Conservation (phyloP, 192 early-diverging fungal species). For the Linnemannia zychae region DNA sequence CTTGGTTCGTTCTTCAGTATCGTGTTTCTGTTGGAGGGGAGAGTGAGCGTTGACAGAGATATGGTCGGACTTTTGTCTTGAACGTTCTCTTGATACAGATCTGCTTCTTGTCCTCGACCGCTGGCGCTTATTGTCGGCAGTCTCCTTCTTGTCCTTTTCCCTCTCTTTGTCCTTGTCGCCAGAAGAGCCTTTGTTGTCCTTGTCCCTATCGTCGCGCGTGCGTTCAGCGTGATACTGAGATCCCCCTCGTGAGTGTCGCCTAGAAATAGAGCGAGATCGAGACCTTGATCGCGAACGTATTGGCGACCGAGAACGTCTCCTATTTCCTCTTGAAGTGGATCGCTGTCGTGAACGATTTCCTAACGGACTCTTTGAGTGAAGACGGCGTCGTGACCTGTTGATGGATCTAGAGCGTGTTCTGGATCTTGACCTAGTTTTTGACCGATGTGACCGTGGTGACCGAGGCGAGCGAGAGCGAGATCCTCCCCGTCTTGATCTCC, state of each 20-base stretch:
- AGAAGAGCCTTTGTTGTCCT: neutral
- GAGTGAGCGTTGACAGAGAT: neutral
- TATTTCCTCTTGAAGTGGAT: neutral
- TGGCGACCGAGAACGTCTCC: slow-evolving; percentile 27
- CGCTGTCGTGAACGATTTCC: slow-evolving; percentile 7
- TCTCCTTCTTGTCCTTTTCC: neutral
- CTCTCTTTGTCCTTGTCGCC: slow-evolving; percentile 1
- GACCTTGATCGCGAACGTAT: slow-evolving; percentile 35
- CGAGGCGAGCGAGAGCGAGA: slow-evolving; percentile 33
- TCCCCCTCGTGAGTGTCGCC: slow-evolving; percentile 19
- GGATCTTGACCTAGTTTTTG: slow-evolving; percentile 21
- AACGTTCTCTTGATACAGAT: slow-evolving; percentile 10
- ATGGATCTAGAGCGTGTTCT: slow-evolving; percentile 17
- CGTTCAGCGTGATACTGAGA: slow-evolving; percentile 23
- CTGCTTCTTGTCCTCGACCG: slow-evolving; percentile 11
- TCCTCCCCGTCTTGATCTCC: slow-evolving; percentile 9
- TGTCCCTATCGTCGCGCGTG: neutral
- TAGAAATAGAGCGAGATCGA: slow-evolving; percentile 8
- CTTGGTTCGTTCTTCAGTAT: neutral
- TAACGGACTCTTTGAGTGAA: slow-evolving; percentile 23
- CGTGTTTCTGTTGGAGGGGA: neutral
- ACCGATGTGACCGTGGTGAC: slow-evolving; percentile 12
- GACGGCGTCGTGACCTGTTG: slow-evolving; percentile 22
- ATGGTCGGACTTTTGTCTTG: slow-evolving; percentile 14
- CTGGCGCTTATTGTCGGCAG: neutral